A percentile compares a stretch with the other conserved stretches of the same genome.
These are phyloP conservation scores for Fusarium gaditjirri DNA, from an alignment of 2,329 filamentous ascomycete genomes.

Conservation along the genomic window DNA sequence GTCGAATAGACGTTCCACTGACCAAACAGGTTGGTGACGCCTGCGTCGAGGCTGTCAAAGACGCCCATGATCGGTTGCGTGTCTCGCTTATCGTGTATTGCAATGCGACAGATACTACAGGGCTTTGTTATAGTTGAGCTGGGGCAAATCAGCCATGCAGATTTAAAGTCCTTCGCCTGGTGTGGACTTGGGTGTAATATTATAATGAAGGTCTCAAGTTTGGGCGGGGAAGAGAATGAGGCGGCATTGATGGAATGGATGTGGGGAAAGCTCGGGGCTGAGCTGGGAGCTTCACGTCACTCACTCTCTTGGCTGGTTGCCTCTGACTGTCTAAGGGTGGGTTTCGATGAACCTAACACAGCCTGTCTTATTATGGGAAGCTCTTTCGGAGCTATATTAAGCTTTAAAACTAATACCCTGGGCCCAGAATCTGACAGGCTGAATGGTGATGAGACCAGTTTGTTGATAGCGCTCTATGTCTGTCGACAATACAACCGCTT, in stretches of 20 bases:
- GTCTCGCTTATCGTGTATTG: neutral
- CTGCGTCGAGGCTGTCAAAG: conserved; percentile 74
- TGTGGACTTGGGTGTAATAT: neutral
- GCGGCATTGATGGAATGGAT: conserved; percentile 28
- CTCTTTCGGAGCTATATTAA: neutral
- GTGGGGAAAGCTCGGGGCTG: conserved; percentile 27
- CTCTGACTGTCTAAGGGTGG: conserved; percentile 8
- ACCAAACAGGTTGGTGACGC: conserved; percentile 74
- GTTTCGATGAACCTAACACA: neutral
- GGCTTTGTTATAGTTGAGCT: neutral
- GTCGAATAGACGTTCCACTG: conserved; percentile 89
- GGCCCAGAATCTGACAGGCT: too few species aligned
- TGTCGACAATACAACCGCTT: too few species aligned
- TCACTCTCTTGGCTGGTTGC: conserved; percentile 17
- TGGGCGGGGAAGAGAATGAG: conserved; percentile 37
- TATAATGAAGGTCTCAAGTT: conserved; percentile 17
- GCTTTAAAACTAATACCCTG: too few species aligned
- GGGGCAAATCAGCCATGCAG: neutral
- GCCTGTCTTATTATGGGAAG: neutral
- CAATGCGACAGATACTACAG: conserved; percentile 5
- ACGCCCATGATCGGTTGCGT: conserved; percentile 51
- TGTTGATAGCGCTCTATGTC: too few species aligned
- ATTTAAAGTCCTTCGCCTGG: neutral
- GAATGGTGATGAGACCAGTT: too few species aligned
- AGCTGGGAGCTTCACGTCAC: conserved; percentile 16